phyloP scores from a whole-genome alignment of 768 basidiomycete species.

The Pleurotus tuber-regium region DNA sequence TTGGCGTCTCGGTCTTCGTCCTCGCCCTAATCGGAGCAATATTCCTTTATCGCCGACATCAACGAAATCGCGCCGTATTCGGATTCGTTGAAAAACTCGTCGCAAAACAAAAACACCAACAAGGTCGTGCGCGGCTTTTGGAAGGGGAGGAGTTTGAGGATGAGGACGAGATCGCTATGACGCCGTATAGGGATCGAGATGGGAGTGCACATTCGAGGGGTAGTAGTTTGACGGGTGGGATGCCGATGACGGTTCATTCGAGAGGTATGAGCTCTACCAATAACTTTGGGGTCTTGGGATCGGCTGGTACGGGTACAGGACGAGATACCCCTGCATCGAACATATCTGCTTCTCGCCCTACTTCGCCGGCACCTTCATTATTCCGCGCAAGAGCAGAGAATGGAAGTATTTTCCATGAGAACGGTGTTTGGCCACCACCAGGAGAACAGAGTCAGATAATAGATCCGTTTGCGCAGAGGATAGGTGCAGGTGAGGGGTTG shows the following conservation, averaged over 20 bases:
- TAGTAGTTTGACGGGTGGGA: background rate
- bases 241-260: background rate
- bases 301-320: background rate
- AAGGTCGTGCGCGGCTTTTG: conserved; percentile 9
- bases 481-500: conserved; percentile 10
- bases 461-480: conserved; percentile 32
- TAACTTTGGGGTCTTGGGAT: background rate
- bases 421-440: conserved; percentile 42
- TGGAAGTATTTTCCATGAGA: conserved; percentile 47
- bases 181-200: background rate
- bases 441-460: conserved; percentile 28
- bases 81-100: conserved; percentile 8
- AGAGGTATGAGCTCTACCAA: background rate
- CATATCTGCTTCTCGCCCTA: background rate
- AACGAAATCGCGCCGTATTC: background rate
- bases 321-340: background rate
- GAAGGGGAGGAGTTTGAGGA: conserved; percentile 13
- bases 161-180: conserved; percentile 2
- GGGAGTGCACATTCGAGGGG: background rate
- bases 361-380: conserved; percentile 33
- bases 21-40: conserved; percentile 7
- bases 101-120: background rate
- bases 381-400: conserved; percentile 39
- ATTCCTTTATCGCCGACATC: conserved; percentile 8
- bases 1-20: background rate